phyloP scores from a whole-genome alignment of 768 basidiomycete species.

The Holtermannia corniformis region DNA sequence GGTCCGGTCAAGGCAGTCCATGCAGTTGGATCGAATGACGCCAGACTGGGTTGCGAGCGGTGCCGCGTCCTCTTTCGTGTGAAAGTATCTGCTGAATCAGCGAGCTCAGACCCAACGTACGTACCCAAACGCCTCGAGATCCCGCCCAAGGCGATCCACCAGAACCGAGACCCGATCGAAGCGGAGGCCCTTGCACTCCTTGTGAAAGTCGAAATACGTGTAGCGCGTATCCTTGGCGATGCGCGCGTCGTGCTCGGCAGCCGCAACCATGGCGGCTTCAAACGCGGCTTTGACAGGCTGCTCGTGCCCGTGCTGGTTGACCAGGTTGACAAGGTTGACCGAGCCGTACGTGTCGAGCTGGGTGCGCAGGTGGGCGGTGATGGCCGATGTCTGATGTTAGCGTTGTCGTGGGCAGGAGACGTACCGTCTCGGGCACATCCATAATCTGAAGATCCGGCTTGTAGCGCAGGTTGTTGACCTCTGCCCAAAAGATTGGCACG shows the following conservation, averaged over 20 bases:
- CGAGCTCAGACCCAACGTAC: background rate
- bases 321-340: constrained; percentile 73
- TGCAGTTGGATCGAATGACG: constrained; percentile 85
- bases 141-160: constrained; percentile 56
- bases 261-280: constrained; percentile 64
- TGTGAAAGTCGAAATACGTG: constrained; percentile 95
- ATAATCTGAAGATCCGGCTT: constrained; percentile 94
- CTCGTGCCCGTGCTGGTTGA: constrained; percentile 89
- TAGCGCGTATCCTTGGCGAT: constrained; percentile 66
- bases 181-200: constrained; percentile 85
- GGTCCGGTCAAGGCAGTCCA: constrained; percentile 89
- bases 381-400: constrained; percentile 53
- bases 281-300: constrained; percentile 91
- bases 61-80: constrained; percentile 35
- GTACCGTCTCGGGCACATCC: constrained; percentile 77
- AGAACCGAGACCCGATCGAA: constrained; percentile 85
- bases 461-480: constrained; percentile 88
- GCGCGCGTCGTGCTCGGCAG: constrained; percentile 39
- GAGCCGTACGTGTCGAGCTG: constrained; percentile 66
- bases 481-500: constrained; percentile 91
- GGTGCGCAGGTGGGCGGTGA: constrained; percentile 63
- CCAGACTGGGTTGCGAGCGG: constrained; percentile 61
- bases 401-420: constrained; percentile 23
- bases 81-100: constrained; percentile 59
- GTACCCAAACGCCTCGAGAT: constrained; percentile 46